Conservation (phyloP, 495 filamentous ascomycete species). For the Aspergillus haitiensis region DNA sequence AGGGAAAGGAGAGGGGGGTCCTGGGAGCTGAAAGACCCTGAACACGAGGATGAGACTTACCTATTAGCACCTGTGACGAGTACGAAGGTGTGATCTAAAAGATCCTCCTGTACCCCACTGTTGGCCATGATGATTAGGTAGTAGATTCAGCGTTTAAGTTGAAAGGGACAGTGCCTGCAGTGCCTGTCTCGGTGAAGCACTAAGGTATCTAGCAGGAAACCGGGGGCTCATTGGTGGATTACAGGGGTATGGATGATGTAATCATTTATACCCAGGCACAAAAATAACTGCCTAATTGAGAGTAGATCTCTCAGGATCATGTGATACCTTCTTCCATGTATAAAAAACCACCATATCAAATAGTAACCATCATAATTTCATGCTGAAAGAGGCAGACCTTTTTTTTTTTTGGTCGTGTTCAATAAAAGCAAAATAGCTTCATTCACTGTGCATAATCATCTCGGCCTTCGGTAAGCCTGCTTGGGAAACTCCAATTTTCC, state of each 20-base stretch:
- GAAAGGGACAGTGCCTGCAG: not conserved
- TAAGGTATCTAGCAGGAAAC: not conserved
- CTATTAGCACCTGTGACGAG: slow-evolving; percentile 56
- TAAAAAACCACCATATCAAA: too few relatives aligned
- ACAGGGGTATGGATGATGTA: slow-evolving; percentile 8
- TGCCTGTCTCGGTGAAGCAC: not conserved
- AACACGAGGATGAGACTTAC: slow-evolving; percentile 24
- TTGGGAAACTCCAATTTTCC: too few relatives aligned
- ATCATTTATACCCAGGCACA: slow-evolving; percentile 3
- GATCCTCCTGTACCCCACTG: slow-evolving; percentile 12
- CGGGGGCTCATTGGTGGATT: slow-evolving; percentile 3
- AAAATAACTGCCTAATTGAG: not conserved
- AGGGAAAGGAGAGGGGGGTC: not conserved
- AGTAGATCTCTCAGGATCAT: not conserved
- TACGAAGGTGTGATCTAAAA: slow-evolving; percentile 32
- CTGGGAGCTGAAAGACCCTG: not conserved
- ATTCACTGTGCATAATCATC: too few relatives aligned
- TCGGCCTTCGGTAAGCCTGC: too few relatives aligned
- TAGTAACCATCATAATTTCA: too few relatives aligned
- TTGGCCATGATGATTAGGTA: slow-evolving; percentile 12
- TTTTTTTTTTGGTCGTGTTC: too few relatives aligned
- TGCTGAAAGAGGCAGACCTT: too few relatives aligned
- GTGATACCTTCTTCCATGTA: not conserved
- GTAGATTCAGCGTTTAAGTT: not conserved
- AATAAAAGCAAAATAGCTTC: too few relatives aligned